These are phyloP conservation scores for Solanum rostratum DNA, from an alignment of 257 asterid genomes.

Conservation along the genomic window DNA sequence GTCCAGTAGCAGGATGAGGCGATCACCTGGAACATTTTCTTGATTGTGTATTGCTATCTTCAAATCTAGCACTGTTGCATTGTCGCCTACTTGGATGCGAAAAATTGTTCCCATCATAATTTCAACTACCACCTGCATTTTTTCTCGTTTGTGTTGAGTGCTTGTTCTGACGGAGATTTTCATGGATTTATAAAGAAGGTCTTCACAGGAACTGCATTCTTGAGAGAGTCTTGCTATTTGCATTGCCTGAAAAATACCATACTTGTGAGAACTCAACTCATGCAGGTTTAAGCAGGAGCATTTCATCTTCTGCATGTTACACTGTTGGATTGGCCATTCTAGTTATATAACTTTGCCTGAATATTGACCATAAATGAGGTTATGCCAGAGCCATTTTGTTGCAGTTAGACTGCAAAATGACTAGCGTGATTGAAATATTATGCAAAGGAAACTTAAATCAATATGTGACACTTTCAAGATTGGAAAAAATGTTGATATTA, in stretches of 20 bases:
- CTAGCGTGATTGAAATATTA: background rate
- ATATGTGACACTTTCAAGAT: background rate
- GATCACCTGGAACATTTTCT: constrained; percentile 34
- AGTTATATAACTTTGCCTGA: background rate
- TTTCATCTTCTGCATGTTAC: background rate
- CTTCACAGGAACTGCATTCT: constrained; percentile 20
- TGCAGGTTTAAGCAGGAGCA: background rate
- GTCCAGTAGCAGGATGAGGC: constrained; percentile 41
- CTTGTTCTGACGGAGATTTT: background rate
- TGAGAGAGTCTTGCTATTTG: constrained; percentile 13
- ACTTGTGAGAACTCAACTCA: background rate
- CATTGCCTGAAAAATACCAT: constrained; percentile 12
- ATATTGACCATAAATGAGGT: background rate
- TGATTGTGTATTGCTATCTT: constrained; percentile 44
- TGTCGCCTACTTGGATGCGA: constrained; percentile 30
- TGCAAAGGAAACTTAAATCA: background rate
- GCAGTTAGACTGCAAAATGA: background rate
- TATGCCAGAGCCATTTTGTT: background rate
- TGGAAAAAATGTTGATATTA: background rate
- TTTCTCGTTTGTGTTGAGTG: background rate
- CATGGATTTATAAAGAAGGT: constrained; percentile 6
- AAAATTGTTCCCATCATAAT: constrained; percentile 46
- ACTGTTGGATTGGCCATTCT: background rate
- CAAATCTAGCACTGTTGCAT: constrained; percentile 39
- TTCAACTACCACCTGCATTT: constrained; percentile 47